phyloP scores from a whole-genome alignment of 495 filamentous ascomycete genomes.

The Amniculicola lignicola region DNA sequence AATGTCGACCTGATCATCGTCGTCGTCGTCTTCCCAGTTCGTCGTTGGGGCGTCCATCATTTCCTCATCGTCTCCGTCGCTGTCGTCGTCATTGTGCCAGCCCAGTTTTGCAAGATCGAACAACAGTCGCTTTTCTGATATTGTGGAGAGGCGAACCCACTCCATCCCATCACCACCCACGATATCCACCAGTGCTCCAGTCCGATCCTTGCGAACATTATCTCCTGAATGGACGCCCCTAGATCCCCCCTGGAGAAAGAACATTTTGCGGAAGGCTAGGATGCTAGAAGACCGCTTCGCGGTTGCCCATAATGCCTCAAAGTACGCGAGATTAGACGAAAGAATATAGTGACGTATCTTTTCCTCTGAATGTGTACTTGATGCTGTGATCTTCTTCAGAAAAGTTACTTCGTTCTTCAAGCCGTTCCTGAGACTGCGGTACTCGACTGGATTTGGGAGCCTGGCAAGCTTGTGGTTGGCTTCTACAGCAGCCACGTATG shows the following conservation, averaged over 20 bases:
- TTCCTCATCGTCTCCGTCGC: constrained; percentile 47
- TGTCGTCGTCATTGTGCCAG: constrained; percentile 37
- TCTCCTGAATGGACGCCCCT: background rate
- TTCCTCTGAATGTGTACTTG: constrained; percentile 21
- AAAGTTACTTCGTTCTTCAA: constrained; percentile 37
- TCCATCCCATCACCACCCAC: constrained; percentile 36
- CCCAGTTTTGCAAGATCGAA: constrained; percentile 45
- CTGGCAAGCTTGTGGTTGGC: constrained; percentile 23
- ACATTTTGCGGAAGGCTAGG: constrained; percentile 31
- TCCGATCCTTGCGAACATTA: background rate
- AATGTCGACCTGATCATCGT: constrained; percentile 43
- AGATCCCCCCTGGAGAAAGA: constrained; percentile 19
- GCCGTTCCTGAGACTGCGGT: constrained; percentile 32
- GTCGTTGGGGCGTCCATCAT: constrained; percentile 9
- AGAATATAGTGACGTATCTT: constrained; percentile 24
- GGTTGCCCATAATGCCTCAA: constrained; percentile 39
- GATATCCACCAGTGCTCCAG: constrained; percentile 37
- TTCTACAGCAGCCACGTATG: constrained; percentile 21
- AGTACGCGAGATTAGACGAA: constrained; percentile 41
- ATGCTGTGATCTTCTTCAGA: constrained; percentile 27
- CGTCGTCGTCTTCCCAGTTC: constrained; percentile 26
- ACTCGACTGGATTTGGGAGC: constrained; percentile 31
- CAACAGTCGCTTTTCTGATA: constrained; percentile 39
- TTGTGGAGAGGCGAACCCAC: constrained; percentile 41
- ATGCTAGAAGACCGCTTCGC: constrained; percentile 39